Evolutionary conservation across 148 eudicot genomes (phyloP), one percentile per base, ranked within the genome.

Genomic region (Vaccinium vitisidaea): DNA sequence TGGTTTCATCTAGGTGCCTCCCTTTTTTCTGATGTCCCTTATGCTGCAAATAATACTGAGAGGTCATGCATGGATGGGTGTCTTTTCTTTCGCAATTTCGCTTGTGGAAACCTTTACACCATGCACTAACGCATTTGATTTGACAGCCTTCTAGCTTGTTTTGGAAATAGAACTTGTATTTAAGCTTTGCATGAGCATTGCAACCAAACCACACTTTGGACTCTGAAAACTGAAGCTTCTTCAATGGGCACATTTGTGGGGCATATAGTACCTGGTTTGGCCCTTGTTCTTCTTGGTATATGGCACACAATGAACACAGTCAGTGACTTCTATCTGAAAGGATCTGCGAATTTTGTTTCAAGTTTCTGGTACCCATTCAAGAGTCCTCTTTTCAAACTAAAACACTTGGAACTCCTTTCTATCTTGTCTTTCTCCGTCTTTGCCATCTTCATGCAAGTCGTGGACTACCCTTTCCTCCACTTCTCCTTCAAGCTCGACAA

Each of bases 221-320:
- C 79, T 78, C 75, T 11, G 43, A 75, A 69, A 69, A 49, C 27
- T 43, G 59, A 74, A 81, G n/a, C 61, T 53, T 52, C 32, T 48
- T 25, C 80, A 76, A 94, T 96, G 98, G 98, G 98, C 39, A 94
- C 93, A 78, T 86, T 96, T 81, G n/a, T 90, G 30, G 98, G 96
- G 46, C 98, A 96, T 90, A 18, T 94, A 36, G 87, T 93, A 36
- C 98, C 98, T 52, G 98, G 98, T 55, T 85, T 92, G 74, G 93
- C 92, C 86, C 89, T 96, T 56, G 88, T 90, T 54, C 86, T 89
- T 74, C 92, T 96, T 39, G 98, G 98, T 79, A 69, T 92, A 58
- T 93, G 96, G 96, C 98, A 96, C 86, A 85, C 83, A 16, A 53
- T 92, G 70, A 93, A 92, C 82, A 90, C 92, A 30, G 77, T 93